Evolutionary conservation across 2,329 filamentous ascomycete genomes (phyloP).

Genomic region (Trichoderma koningii): DNA sequence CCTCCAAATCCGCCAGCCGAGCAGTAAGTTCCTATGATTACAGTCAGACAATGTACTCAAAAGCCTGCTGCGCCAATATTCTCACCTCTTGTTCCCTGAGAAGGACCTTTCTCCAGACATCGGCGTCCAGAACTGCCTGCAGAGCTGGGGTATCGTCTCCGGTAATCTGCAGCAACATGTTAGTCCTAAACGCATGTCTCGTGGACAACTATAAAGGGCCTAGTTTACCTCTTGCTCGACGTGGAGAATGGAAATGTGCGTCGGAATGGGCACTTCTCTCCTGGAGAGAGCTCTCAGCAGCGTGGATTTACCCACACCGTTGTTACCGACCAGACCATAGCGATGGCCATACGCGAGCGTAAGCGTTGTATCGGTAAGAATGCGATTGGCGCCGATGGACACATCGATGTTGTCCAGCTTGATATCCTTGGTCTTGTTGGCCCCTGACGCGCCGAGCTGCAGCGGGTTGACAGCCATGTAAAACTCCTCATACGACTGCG

Average conservation of each 20-base stretch:
- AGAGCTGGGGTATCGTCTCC: conserved; percentile 94
- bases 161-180: conserved; percentile 61
- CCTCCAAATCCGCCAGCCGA: conserved; percentile 75
- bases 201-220: conserved; percentile 1
- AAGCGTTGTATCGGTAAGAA: conserved; percentile 85
- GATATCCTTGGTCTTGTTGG: conserved; percentile 96
- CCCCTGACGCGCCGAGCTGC: conserved; percentile 67
- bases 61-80: conserved; percentile 27
- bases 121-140: conserved; percentile 93
- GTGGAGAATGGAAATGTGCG: conserved; percentile 97
- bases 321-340: conserved; percentile 97
- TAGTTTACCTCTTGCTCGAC: conserved; percentile 86
- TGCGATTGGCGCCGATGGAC: conserved; percentile 83
- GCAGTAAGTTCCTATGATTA: conserved; percentile 67
- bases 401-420: conserved; percentile 97
- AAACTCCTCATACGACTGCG: conserved; percentile 97
- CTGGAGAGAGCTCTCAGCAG: conserved; percentile 86
- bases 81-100: conserved; percentile 81
- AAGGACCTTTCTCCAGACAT: conserved; percentile 97
- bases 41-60: not conserved
- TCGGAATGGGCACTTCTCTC: conserved; percentile 91
- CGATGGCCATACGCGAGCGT: conserved; percentile 89
- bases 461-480: conserved; percentile 99
- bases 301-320: conserved; percentile 99
- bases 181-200: not conserved